A percentile compares a stretch with the other conserved stretches of the same genome.
Conservation (phyloP, 768 basidiomycete species). For the Leccinum uliginosum region DNA sequence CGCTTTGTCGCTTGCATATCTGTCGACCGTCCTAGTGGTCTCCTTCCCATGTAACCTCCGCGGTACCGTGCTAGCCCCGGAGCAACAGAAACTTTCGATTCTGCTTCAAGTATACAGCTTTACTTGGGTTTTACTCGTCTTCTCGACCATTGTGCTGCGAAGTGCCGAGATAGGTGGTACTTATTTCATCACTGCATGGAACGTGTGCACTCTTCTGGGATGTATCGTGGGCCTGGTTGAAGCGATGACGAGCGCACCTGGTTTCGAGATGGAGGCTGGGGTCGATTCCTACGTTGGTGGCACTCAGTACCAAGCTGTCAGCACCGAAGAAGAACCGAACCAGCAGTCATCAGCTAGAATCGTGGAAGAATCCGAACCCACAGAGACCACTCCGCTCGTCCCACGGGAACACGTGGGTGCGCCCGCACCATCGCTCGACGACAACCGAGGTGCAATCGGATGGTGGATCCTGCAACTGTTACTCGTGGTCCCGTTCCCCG, state of each 20-base stretch:
- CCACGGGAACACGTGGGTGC: conserved; percentile 24
- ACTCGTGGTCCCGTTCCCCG: conserved; percentile 48
- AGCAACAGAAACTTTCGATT: conserved; percentile 48
- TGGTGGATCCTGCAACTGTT: conserved; percentile 63
- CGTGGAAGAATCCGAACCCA: conserved; percentile 39
- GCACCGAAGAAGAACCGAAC: conserved; percentile 14
- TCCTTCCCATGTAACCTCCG: conserved; percentile 31
- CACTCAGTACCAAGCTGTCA: conserved; percentile 26
- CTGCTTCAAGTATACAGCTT: conserved; percentile 52
- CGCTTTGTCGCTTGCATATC: conserved; percentile 46
- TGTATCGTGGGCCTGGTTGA: conserved; percentile 37
- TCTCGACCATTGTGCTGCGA: conserved; percentile 44
- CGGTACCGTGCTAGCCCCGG: conserved; percentile 21
- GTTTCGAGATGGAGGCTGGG: conserved; percentile 10
- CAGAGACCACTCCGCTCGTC: conserved; percentile 57
- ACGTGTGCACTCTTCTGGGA: conserved; percentile 41
- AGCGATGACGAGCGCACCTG: conserved; percentile 22
- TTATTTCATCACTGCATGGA: conserved; percentile 57
- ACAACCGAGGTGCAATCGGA: conserved; percentile 25
- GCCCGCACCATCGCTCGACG: background rate
- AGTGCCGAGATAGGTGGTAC: conserved; percentile 44
- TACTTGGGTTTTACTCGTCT: conserved; percentile 55
- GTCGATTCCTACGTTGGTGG: conserved; percentile 10
- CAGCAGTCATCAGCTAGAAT: conserved; percentile 18
- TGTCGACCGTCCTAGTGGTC: conserved; percentile 41